phyloP scores from a whole-genome alignment of 768 basidiomycete species.

The Lentinus brumalis region DNA sequence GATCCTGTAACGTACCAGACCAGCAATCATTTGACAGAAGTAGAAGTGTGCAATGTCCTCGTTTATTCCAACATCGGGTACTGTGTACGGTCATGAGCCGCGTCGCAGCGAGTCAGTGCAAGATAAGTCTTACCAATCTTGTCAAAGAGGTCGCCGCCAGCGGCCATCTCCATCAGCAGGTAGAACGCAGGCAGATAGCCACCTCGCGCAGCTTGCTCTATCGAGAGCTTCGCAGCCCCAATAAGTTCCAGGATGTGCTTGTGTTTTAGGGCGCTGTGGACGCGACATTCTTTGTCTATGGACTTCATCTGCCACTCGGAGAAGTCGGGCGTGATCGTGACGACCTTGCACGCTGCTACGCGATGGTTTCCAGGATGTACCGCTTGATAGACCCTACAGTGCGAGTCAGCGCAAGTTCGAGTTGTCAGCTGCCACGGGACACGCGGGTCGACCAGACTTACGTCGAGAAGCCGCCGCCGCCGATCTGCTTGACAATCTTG shows the following conservation, averaged over 20 bases:
- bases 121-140: constrained; percentile 75
- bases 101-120: not conserved
- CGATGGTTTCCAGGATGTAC: constrained; percentile 64
- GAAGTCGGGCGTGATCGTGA: constrained; percentile 62
- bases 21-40: constrained; percentile 82
- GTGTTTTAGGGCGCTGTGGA: constrained; percentile 82
- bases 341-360: constrained; percentile 88
- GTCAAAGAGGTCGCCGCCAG: constrained; percentile 95
- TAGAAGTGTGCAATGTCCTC: constrained; percentile 90
- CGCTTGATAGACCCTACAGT: constrained; percentile 77
- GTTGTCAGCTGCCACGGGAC: no score
- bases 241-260: constrained; percentile 81
- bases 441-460: constrained; percentile 36
- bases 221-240: constrained; percentile 56
- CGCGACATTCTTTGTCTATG: constrained; percentile 89
- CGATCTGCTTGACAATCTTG: constrained; percentile 72
- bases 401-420: no score
- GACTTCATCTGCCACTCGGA: constrained; percentile 73
- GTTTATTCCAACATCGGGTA: constrained; percentile 84
- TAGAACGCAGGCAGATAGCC: constrained; percentile 81
- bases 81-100: constrained; percentile 41
- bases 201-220: constrained; percentile 29
- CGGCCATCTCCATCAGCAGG: constrained; percentile 90
- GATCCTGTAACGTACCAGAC: constrained; percentile 59
- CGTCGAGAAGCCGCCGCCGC: constrained; percentile 89